Percentiles rank a stretch among this genome's conserved stretches.
These are phyloP conservation scores for Trametes villosa DNA, from an alignment of 768 basidiomycete species.

Conservation along the genomic window DNA sequence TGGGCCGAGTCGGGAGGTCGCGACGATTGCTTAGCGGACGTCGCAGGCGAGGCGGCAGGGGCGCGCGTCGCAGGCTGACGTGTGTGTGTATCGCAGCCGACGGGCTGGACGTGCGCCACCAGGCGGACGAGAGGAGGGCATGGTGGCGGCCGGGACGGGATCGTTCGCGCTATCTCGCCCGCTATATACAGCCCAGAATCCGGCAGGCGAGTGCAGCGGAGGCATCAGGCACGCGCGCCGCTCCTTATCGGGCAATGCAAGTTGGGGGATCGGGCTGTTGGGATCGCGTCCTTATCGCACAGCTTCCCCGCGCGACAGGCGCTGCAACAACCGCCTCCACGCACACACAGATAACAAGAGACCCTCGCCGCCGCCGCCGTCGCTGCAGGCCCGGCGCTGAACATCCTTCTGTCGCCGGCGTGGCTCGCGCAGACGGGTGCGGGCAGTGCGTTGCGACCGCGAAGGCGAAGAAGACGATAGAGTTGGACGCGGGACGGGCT, in stretches of 20 bases:
- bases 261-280: constrained; percentile 12
- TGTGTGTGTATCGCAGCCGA: not conserved
- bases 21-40: no score
- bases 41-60: not conserved
- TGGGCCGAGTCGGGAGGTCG: no score
- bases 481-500: not conserved
- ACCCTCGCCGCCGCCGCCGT: not conserved
- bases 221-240: constrained; percentile 3
- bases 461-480: constrained; percentile 1
- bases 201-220: not conserved
- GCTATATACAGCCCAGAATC: not conserved
- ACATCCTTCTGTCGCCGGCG: not conserved
- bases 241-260: constrained; percentile 14
- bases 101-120: constrained; percentile 2
- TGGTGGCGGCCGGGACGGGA: not conserved
- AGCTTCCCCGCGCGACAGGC: constrained; percentile 3
- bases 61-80: not conserved
- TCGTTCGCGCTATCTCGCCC: not conserved
- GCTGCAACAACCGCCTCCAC: not conserved
- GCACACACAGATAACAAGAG: not conserved
- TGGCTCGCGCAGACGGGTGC: not conserved
- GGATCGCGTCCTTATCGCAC: constrained; percentile 16
- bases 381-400: not conserved
- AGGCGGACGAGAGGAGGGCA: not conserved
- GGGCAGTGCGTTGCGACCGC: not conserved